phyloP scores from a whole-genome alignment of 257 asterid genomes.

The Jacaranda mimosifolia region DNA sequence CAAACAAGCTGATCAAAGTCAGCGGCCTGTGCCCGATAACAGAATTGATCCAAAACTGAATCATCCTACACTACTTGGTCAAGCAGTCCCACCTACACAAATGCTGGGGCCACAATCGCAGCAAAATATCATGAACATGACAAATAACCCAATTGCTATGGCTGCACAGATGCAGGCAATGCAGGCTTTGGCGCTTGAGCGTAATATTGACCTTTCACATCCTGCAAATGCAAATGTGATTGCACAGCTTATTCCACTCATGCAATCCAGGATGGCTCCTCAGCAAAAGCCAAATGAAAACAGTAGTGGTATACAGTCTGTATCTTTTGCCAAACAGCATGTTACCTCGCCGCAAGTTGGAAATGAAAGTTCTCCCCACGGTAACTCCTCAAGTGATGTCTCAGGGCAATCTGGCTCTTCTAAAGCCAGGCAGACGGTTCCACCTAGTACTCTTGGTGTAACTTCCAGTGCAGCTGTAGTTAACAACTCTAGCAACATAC shows the following conservation, averaged over 20 bases:
- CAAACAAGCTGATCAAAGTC: conserved; percentile 65
- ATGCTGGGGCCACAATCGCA: conserved; percentile 70
- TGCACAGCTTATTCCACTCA: conserved; percentile 76
- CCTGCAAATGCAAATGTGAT: conserved; percentile 88
- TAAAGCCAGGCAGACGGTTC: conserved; percentile 74
- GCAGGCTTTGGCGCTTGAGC: conserved; percentile 93
- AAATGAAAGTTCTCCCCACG: conserved; percentile 83
- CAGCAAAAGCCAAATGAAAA: conserved; percentile 81
- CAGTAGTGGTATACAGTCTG: conserved; percentile 58
- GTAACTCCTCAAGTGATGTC: conserved; percentile 80
- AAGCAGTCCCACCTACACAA: conserved; percentile 57
- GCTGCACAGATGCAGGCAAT: conserved; percentile 94
- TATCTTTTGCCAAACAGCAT: conserved; percentile 67
- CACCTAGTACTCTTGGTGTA: conserved; percentile 62
- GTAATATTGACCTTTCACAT: conserved; percentile 85
- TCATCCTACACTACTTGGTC: conserved; percentile 66
- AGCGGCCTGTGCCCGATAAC: conserved; percentile 60
- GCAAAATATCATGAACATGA: conserved; percentile 69
- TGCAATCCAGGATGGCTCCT: conserved; percentile 86
- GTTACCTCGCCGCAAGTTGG: conserved; percentile 70
- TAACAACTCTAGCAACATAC: conserved; percentile 55
- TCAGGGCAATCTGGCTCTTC: conserved; percentile 85
- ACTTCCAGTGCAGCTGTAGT: conserved; percentile 53
- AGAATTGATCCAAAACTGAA: conserved; percentile 64
- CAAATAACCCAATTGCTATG: conserved; percentile 68